Conservation (phyloP, 73 alveolate genomes). For the Tetrahymena thermophila region DNA sequence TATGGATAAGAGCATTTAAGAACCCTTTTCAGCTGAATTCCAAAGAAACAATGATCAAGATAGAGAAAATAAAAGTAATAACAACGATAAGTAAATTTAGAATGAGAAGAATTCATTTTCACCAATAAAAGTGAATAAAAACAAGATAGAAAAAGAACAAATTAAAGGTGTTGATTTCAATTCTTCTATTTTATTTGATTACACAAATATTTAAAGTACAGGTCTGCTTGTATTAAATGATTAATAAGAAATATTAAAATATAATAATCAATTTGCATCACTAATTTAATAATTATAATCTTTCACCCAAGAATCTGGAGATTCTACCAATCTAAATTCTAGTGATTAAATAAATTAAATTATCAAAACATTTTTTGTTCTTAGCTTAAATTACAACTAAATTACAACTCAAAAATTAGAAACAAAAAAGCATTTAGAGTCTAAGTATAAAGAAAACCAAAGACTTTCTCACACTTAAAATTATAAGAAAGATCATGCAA, state of each 20-base stretch:
- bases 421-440: background rate
- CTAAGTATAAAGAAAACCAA: background rate
- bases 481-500: background rate
- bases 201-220: background rate
- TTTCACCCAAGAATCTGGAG: background rate
- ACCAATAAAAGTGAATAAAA: background rate
- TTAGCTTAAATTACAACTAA: background rate
- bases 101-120: background rate
- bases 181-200: background rate
- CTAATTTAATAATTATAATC: background rate
- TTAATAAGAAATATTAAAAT: too few relatives aligned
- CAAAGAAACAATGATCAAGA: background rate
- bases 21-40: background rate
- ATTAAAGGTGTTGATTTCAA: background rate
- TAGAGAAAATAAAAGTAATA: background rate
- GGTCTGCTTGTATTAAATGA: background rate
- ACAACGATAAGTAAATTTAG: background rate
- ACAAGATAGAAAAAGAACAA: background rate
- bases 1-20: background rate
- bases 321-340: background rate
- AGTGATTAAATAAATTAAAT: background rate
- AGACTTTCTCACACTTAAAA: too few relatives aligned
- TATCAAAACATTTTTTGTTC: background rate
- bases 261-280: background rate
- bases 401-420: too few relatives aligned